Percentiles rank a stretch among this genome's conserved stretches.
Evolutionary conservation across 768 basidiomycete species (phyloP).

Genomic region (Pleurotus ostreatus): DNA sequence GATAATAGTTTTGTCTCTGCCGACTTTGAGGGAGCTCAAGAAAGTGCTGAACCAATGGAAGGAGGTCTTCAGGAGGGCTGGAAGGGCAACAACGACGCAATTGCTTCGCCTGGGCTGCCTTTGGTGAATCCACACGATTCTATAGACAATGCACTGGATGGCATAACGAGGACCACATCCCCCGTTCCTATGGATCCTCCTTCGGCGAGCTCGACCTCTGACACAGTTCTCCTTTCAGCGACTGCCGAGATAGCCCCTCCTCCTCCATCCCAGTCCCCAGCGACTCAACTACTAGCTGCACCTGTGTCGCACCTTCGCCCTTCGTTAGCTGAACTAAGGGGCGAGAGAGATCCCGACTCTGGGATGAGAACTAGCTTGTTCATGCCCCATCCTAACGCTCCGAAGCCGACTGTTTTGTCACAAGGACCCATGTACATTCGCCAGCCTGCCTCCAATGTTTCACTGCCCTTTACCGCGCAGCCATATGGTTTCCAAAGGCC

Average conservation of each 20-base stretch:
- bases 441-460: constrained; percentile 8
- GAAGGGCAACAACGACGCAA: neutral
- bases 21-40: neutral
- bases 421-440: constrained; percentile 61
- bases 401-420: constrained; percentile 33
- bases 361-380: constrained; percentile 29
- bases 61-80: neutral
- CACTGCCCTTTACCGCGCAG: constrained; percentile 6
- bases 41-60: neutral
- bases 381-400: constrained; percentile 43
- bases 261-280: constrained; percentile 11
- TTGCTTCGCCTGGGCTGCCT: neutral
- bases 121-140: neutral
- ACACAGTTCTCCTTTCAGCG: neutral
- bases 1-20: constrained; percentile 5
- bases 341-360: constrained; percentile 22
- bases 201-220: neutral
- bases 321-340: constrained; percentile 27
- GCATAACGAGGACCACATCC: neutral
- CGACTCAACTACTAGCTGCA: constrained; percentile 11
- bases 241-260: constrained; percentile 4
- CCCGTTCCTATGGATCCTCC: neutral
- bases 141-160: neutral
- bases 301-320: constrained; percentile 22
- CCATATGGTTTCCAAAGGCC: neutral